Percentiles rank a stretch among this genome's conserved stretches.
phyloP scores from a whole-genome alignment of 75 land plant species.

The Picea sitchensis region DNA sequence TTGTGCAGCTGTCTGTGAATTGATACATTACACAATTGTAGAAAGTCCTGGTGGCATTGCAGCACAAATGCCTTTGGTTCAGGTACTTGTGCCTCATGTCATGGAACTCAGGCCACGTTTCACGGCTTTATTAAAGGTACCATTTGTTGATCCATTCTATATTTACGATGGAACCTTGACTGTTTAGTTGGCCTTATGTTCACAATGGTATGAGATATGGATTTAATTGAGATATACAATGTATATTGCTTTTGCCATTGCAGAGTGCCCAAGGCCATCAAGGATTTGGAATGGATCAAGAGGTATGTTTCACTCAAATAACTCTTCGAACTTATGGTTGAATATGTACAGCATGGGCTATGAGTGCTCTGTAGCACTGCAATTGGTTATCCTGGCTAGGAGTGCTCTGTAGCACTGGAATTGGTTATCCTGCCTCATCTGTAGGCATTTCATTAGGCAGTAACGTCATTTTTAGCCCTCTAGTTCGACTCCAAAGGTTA shows the following conservation, averaged over 20 bases:
- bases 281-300: constrained; percentile 1
- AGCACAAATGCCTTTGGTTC: constrained; percentile 87
- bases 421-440: too few relatives aligned
- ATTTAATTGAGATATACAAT: neutral
- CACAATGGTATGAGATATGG: neutral
- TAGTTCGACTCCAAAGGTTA: too few relatives aligned
- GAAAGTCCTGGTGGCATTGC: constrained; percentile 52
- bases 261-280: neutral
- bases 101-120: constrained; percentile 79
- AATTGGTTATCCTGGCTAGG: too few relatives aligned
- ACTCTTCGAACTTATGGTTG: neutral
- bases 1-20: constrained; percentile 75
- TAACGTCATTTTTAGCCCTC: too few relatives aligned
- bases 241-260: neutral
- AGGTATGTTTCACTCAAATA: neutral
- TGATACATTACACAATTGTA: constrained; percentile 77
- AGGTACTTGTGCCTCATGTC: constrained; percentile 85
- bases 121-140: constrained; percentile 70
- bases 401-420: too few relatives aligned
- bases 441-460: too few relatives aligned
- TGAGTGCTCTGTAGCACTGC: too few relatives aligned
- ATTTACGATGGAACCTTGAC: neutral
- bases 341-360: neutral
- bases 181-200: neutral
- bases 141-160: neutral